Base-by-base conservation (phyloP, 2,329 filamentous ascomycete genomes). In the Beauveria sp. region DNA sequence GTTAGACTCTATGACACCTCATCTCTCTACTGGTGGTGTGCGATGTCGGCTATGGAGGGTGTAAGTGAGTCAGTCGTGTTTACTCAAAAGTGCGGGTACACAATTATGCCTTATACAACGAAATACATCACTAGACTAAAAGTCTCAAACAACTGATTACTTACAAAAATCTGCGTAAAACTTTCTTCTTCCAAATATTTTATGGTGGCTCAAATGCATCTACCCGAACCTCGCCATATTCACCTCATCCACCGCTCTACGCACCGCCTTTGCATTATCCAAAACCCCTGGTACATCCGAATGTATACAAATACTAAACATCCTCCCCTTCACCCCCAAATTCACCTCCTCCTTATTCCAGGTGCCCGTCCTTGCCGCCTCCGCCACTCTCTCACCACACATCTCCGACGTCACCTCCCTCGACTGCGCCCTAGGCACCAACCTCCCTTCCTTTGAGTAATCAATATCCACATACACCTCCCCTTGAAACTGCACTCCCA, bases 381-480 rank as follows among this genome's bases (percentile, higher is more conserved):
- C 40, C 8, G 46, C 5, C 22, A 57, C 64, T 3, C 64, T 57
- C 24, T 61, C 45, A 9, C 62, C 58, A 43, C 64, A 65, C 26
- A 63, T 3, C 8, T 63, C 63, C 26, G 64, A 61, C 8, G 64
- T 65, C n/a, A 38, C 38, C 4, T 22, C 26, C 9, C 58, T 38
- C n/a, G 63, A 64, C 38, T 62, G 61, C 24, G 64, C 55, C 24
- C 61, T 50, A 4, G 64, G 63, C 1, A 65, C 40, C 8, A 65
- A 52, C 18, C 46, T 63, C 1, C 64, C 64, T 20, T 64, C 63
- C n/a, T 62, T 62, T 47, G 60, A 65, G 49, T 69, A 67, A 50
- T 68, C 66, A 53, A 69, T 66, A 52, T 69, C 67, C 18, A 66
- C 65, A 24, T 67, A 67, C 16, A 67, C 14, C 40, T 68, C 67